Conservation (phyloP, 495 filamentous ascomycete species). For the Neurospora sp. region DNA sequence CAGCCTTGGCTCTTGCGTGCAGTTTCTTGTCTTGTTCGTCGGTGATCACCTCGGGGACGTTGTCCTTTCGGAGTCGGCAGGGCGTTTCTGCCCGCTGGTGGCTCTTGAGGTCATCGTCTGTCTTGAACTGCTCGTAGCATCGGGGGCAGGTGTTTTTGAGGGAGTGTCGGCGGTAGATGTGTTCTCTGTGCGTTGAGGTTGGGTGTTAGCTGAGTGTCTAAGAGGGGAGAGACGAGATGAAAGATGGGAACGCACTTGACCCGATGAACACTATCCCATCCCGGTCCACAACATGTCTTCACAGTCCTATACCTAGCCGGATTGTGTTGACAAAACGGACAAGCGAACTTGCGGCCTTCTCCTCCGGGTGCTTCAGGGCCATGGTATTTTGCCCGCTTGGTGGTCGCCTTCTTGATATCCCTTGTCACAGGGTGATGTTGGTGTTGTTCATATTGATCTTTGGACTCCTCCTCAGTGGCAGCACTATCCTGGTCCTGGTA, state of each 20-base stretch:
- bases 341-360: slow-evolving; percentile 24
- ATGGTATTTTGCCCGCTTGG: slow-evolving; percentile 10
- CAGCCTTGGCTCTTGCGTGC: slow-evolving; percentile 11
- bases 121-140: slow-evolving; percentile 30
- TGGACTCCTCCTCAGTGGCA: not conserved
- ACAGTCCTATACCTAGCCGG: slow-evolving; percentile 24
- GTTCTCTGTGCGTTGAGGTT: slow-evolving; percentile 23
- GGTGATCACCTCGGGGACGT: slow-evolving; percentile 13
- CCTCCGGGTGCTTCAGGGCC: not conserved
- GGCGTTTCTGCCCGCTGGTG: slow-evolving; percentile 30
- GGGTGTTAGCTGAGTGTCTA: not conserved
- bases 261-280: slow-evolving; percentile 33
- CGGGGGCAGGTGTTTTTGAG: slow-evolving; percentile 29
- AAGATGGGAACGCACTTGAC: slow-evolving; percentile 26
- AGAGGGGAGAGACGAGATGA: not conserved
- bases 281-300: slow-evolving; percentile 31
- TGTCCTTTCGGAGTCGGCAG: slow-evolving; percentile 17
- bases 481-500: not conserved
- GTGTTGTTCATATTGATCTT: not conserved
- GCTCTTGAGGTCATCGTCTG: slow-evolving; percentile 21
- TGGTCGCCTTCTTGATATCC: not conserved
- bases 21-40: slow-evolving; percentile 22
- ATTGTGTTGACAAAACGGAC: slow-evolving; percentile 34
- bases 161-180: slow-evolving; percentile 33
- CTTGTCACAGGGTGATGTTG: not conserved